A percentile compares a stretch with the other conserved stretches of the same genome.
These are phyloP conservation scores for Catunica adiposa DNA, from an alignment of 2,329 filamentous ascomycete genomes.

Conservation along the genomic window DNA sequence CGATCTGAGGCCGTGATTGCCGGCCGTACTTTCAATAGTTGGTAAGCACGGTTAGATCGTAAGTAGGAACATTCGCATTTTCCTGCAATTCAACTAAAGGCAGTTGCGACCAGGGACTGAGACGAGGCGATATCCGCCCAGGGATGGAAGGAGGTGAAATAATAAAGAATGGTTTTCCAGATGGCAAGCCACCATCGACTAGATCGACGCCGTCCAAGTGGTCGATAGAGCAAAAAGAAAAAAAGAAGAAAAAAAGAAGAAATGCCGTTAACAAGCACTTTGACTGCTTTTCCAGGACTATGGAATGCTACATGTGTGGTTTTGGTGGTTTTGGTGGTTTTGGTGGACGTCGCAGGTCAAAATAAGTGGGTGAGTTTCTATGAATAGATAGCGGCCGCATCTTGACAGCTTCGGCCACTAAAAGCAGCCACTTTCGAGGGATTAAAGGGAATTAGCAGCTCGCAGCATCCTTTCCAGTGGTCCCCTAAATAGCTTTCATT, in stretches of 20 bases:
- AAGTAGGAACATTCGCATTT: background rate
- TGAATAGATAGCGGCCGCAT: no score
- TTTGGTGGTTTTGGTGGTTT: no score
- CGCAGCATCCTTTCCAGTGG: no score
- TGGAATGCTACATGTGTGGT: no score
- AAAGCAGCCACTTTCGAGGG: no score
- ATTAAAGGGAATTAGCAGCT: no score
- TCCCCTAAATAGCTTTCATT: no score
- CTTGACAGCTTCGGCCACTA: no score
- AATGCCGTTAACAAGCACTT: background rate
- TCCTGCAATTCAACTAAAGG: background rate
- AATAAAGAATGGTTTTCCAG: background rate
- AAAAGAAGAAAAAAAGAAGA: background rate
- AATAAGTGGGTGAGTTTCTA: background rate
- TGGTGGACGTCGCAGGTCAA: slow-evolving; percentile 1
- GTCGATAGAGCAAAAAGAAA: no score
- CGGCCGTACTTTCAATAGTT: background rate
- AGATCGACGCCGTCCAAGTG: background rate
- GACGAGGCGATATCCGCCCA: background rate
- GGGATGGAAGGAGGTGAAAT: background rate
- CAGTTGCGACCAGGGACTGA: background rate
- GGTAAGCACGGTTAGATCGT: background rate
- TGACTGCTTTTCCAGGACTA: no score
- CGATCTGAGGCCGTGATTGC: no score
- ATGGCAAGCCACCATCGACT: background rate